Conservation (phyloP, 805 yeast species). For the Candida qinlingensis region DNA sequence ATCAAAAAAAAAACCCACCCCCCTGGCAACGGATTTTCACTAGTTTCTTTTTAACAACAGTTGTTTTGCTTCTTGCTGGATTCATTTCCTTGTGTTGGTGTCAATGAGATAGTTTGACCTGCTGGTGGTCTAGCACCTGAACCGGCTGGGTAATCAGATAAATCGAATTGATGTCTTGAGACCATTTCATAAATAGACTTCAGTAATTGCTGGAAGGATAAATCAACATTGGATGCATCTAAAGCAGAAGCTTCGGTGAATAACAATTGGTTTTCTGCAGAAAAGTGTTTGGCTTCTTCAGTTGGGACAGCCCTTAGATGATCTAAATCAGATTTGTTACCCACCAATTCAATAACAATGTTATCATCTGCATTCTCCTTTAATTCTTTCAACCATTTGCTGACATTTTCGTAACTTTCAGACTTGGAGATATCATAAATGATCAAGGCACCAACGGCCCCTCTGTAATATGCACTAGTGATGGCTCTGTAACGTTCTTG, state of each 20-base stretch:
- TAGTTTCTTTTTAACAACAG: constrained; percentile 51
- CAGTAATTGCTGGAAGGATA: constrained; percentile 87
- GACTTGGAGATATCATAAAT: constrained; percentile 94
- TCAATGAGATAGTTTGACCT: constrained; percentile 88
- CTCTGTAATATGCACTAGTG: constrained; percentile 95
- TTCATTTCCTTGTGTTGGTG: constrained; percentile 88
- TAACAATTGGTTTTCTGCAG: constrained; percentile 83
- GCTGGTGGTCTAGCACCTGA: constrained; percentile 61
- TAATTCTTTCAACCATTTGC: constrained; percentile 87
- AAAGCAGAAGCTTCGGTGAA: constrained; percentile 96
- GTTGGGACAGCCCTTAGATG: constrained; percentile 96
- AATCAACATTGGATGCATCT: constrained; percentile 90
- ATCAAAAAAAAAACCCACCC: neutral
- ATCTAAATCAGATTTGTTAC: constrained; percentile 85
- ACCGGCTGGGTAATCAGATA: constrained; percentile 57
- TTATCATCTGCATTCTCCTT: constrained; percentile 91
- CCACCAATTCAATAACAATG: constrained; percentile 90
- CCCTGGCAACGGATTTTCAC: neutral
- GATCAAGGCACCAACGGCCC: constrained; percentile 95
- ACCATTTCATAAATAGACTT: constrained; percentile 94
- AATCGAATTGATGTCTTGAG: constrained; percentile 85
- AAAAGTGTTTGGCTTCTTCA: constrained; percentile 93
- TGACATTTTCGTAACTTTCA: constrained; percentile 77
- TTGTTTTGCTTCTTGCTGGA: constrained; percentile 42
- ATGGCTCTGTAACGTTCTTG: constrained; percentile 98